These are phyloP conservation scores for Mimosa pudica DNA, from an alignment of 306 rosid genomes.

Conservation along the genomic window DNA sequence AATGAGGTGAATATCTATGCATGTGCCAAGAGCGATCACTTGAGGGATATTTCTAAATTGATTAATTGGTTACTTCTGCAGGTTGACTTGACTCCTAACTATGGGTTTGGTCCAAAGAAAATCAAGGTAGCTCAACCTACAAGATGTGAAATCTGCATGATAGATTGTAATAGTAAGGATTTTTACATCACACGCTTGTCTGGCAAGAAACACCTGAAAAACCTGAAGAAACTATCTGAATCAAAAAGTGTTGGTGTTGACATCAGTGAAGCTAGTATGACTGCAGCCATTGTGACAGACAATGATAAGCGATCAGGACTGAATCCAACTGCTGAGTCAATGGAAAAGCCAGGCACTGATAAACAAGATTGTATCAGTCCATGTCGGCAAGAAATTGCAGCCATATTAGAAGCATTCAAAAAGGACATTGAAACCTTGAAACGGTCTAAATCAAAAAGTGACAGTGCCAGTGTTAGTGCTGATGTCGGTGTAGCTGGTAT, in stretches of 20 bases:
- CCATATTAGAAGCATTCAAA: background rate
- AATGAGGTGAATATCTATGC: conserved; percentile 2
- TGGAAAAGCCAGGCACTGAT: conserved; percentile 45
- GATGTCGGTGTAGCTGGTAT: too few species aligned
- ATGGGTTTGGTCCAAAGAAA: conserved; percentile 50
- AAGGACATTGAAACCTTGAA: conserved; percentile 39
- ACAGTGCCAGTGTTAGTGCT: too few species aligned
- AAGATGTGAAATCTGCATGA: conserved; percentile 70
- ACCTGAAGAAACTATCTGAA: conserved; percentile 44
- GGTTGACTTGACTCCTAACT: conserved; percentile 52
- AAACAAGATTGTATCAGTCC: background rate
- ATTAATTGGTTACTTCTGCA: conserved; percentile 30
- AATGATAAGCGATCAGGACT: background rate
- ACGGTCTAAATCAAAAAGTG: background rate
- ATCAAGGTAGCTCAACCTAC: conserved; percentile 50
- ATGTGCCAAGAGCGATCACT: conserved; percentile 1
- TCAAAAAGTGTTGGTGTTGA: conserved; percentile 5
- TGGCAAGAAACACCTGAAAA: conserved; percentile 74
- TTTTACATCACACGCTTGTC: conserved; percentile 48
- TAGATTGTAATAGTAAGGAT: conserved; percentile 60
- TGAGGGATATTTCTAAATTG: conserved; percentile 3
- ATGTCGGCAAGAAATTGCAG: background rate
- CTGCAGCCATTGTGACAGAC: background rate
- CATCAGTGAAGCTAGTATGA: background rate
- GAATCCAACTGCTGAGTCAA: conserved; percentile 41